Conservation (phyloP, 169 alveolate genomes). For the Blepharisma undulans region DNA sequence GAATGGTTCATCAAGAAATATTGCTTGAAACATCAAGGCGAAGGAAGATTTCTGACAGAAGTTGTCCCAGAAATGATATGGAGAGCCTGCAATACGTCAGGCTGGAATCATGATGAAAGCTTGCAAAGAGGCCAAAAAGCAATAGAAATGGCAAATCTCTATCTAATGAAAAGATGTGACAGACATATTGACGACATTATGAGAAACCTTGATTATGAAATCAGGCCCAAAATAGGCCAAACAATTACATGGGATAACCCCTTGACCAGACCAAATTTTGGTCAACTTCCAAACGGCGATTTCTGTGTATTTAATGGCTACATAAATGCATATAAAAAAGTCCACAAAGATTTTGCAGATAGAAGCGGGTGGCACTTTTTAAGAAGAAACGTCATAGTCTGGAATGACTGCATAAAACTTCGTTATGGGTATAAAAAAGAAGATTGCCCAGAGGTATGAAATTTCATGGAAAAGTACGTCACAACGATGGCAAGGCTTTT, state of each 20-base stretch:
- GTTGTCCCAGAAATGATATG: slow-evolving; percentile 19
- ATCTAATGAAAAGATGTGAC: slow-evolving; percentile 37
- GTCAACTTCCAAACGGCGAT: slow-evolving; percentile 53
- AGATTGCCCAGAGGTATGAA: slow-evolving; percentile 90
- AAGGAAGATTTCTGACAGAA: neutral
- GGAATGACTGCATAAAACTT: slow-evolving; percentile 92
- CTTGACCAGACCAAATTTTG: slow-evolving; percentile 74
- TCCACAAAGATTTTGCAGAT: slow-evolving; percentile 86
- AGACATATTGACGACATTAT: slow-evolving; percentile 36
- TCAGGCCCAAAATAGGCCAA: slow-evolving; percentile 59
- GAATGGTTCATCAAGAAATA: neutral
- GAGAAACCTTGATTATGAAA: slow-evolving; percentile 51
- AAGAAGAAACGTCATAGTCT: slow-evolving; percentile 87
- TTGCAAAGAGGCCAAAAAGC: neutral
- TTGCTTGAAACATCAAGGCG: slow-evolving; percentile 35
- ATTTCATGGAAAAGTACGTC: slow-evolving; percentile 90
- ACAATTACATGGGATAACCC: slow-evolving; percentile 66
- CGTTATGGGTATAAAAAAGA: slow-evolving; percentile 88
- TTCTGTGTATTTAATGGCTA: slow-evolving; percentile 69
- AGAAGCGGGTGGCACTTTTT: slow-evolving; percentile 88
- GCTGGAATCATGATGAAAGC: slow-evolving; percentile 36
- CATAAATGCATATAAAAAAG: slow-evolving; percentile 88
- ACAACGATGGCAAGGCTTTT: slow-evolving; percentile 83
- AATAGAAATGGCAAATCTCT: slow-evolving; percentile 22
- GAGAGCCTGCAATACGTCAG: slow-evolving; percentile 7